These are phyloP conservation scores for Tolypocladium nubicola DNA, from an alignment of 2,329 filamentous ascomycete species.

Conservation along the genomic window DNA sequence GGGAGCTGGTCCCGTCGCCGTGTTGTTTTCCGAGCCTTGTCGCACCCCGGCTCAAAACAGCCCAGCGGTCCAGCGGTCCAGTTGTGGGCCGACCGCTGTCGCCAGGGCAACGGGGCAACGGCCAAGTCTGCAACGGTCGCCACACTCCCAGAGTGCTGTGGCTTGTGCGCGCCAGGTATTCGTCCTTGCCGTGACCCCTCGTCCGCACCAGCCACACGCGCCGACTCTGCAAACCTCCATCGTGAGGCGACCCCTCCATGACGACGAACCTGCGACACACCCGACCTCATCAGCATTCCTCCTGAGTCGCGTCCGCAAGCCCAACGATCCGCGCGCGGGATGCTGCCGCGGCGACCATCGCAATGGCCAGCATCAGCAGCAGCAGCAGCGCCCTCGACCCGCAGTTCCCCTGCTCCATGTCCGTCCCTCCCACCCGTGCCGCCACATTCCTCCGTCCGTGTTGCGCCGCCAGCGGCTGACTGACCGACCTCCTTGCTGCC, in stretches of 20 bases:
- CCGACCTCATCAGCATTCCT: constrained; percentile 6
- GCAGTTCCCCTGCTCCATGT: constrained; percentile 55
- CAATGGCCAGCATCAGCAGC: constrained; percentile 15
- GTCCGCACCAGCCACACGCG: neutral
- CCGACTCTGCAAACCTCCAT: too few species aligned
- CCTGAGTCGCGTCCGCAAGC: neutral
- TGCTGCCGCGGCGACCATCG: neutral
- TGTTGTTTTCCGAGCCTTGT: neutral
- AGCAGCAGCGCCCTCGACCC: constrained; percentile 29
- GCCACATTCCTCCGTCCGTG: constrained; percentile 1
- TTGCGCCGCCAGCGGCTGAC: neutral
- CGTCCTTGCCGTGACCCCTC: neutral
- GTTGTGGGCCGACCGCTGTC: constrained; percentile 9
- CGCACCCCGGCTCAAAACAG: constrained; percentile 5
- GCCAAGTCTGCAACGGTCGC: neutral
- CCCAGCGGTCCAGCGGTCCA: constrained; percentile 3
- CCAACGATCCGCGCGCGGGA: neutral
- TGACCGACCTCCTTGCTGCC: constrained; percentile 4
- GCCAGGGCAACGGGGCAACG: constrained; percentile 9
- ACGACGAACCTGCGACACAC: neutral
- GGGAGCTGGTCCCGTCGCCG: constrained; percentile 1
- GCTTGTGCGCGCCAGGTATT: neutral
- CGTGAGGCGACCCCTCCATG: neutral
- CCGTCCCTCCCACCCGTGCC: constrained; percentile 19
- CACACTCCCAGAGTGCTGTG: neutral